Conservation (phyloP, 768 basidiomycete genomes). For the Boletus subparvulus region DNA sequence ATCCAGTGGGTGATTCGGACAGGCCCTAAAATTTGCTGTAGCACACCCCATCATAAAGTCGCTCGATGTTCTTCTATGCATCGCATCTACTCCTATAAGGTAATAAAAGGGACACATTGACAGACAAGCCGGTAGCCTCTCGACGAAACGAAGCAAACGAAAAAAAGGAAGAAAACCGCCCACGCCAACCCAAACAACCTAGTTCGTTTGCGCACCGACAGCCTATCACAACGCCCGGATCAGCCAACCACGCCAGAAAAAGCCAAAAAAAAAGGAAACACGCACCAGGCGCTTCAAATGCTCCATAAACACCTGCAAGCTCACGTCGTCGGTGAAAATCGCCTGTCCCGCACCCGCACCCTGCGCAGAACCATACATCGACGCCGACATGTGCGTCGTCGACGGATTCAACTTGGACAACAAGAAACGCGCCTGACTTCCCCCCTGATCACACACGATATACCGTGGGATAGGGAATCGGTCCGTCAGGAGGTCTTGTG, state of each 20-base stretch:
- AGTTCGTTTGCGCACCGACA: conserved; percentile 70
- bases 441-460: conserved; percentile 96
- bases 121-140: conserved; percentile 9
- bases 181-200: conserved; percentile 9
- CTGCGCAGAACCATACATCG: conserved; percentile 82
- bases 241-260: not conserved
- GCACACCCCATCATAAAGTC: too few relatives aligned
- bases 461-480: conserved; percentile 97
- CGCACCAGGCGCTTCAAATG: conserved; percentile 89
- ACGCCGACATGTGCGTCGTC: conserved; percentile 93
- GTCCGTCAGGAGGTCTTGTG: conserved; percentile 94
- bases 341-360: conserved; percentile 76
- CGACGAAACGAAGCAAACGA: conserved; percentile 1
- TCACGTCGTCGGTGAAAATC: conserved; percentile 99
- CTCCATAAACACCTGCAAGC: conserved; percentile 97
- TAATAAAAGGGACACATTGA: conserved; percentile 9
- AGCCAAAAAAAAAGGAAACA: conserved; percentile 12
- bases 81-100: conserved; percentile 15
- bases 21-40: too few relatives aligned
- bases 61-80: too few relatives aligned
- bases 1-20: too few relatives aligned
- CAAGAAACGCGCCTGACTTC: conserved; percentile 97
- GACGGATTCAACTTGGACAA: conserved; percentile 95
- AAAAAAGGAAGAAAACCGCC: not conserved
- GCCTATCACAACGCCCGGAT: conserved; percentile 39